phyloP scores from a whole-genome alignment of 192 early-diverging fungal genomes.

The Mortierella hygrophila region DNA sequence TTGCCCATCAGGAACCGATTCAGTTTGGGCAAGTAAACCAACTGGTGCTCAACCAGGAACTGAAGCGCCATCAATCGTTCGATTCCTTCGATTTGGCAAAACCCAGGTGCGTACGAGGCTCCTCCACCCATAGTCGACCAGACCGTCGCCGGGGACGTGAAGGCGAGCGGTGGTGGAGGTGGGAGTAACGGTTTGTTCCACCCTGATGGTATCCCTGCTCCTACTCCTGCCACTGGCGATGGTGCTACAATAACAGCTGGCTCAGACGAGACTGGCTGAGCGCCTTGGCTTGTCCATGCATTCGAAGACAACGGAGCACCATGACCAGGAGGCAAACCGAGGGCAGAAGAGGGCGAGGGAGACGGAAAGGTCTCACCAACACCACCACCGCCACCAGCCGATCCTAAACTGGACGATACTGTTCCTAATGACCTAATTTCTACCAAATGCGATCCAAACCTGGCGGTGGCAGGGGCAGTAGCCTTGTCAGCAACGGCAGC shows the following conservation, averaged over 20 bases:
- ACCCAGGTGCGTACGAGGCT: neutral
- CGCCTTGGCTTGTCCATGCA: neutral
- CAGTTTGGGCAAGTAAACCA: slow-evolving; percentile 24
- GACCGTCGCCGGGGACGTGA: neutral
- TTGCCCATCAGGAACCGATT: slow-evolving; percentile 29
- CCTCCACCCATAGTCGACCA: neutral
- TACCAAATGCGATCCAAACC: neutral
- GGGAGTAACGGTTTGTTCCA: neutral
- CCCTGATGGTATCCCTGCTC: neutral
- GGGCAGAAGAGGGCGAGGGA: neutral
- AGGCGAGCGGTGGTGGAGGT: neutral
- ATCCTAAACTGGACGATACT: neutral
- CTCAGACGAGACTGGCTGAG: neutral
- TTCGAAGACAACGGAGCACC: neutral
- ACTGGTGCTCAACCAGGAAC: slow-evolving; percentile 39
- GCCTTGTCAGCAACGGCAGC: neutral
- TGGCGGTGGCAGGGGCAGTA: too few species aligned
- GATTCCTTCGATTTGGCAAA: slow-evolving; percentile 18
- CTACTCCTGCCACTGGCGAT: neutral
- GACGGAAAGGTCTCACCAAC: neutral
- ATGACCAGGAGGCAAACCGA: neutral
- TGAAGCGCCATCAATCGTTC: slow-evolving; percentile 32
- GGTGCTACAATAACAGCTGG: neutral
- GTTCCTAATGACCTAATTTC: neutral
- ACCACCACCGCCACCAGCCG: neutral